These are phyloP conservation scores for Fusarium papillatum DNA, from an alignment of 2,329 filamentous ascomycete genomes.

Conservation along the genomic window DNA sequence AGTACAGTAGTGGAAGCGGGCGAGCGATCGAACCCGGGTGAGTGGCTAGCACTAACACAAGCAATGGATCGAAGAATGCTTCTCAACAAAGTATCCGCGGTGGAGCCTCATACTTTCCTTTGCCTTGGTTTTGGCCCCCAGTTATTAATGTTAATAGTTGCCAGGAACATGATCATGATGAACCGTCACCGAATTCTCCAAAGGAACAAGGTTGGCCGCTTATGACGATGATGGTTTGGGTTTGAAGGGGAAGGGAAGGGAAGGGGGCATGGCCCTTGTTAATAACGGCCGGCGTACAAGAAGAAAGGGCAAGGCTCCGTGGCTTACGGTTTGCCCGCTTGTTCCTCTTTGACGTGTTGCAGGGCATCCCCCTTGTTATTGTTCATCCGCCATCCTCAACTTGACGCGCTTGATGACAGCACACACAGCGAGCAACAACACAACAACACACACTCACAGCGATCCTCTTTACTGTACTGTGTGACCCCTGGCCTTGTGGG, in stretches of 20 bases:
- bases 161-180: slow-evolving; percentile 6
- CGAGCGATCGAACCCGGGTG: neutral
- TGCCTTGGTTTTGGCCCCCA: slow-evolving; percentile 10
- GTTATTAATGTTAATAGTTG: neutral
- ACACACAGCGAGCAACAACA: slow-evolving; percentile 14
- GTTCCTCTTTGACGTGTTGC: slow-evolving; percentile 7
- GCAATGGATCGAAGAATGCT: slow-evolving; percentile 6
- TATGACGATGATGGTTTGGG: slow-evolving; percentile 17
- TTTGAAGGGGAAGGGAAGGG: neutral
- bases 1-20: neutral
- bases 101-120: slow-evolving; percentile 12
- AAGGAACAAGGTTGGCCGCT: slow-evolving; percentile 22
- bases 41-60: neutral
- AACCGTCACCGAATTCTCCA: slow-evolving; percentile 3
- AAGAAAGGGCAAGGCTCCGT: slow-evolving; percentile 1
- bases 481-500: slow-evolving; percentile 28
- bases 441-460: slow-evolving; percentile 6
- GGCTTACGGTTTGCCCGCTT: slow-evolving; percentile 4
- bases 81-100: slow-evolving; percentile 29
- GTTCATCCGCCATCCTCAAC: neutral
- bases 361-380: slow-evolving; percentile 11
- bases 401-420: slow-evolving; percentile 24
- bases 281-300: neutral
- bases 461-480: slow-evolving; percentile 5
- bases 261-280: neutral